Evolutionary conservation across 148 eudicot species (phyloP).

Genomic region (Fagopyrum homotropicum): DNA sequence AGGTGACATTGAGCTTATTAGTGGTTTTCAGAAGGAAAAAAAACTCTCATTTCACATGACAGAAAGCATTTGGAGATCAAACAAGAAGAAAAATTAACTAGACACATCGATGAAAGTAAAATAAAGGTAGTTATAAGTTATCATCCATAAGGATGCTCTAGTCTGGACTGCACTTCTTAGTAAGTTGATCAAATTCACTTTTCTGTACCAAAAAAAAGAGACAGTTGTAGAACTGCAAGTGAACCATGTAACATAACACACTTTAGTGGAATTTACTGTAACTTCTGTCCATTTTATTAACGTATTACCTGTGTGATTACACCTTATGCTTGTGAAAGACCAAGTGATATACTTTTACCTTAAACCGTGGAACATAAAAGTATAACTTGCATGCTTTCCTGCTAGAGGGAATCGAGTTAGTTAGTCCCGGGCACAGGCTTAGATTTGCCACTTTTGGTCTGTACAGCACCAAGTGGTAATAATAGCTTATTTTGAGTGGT

Average conservation of each 20-base stretch:
- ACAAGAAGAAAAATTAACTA: neutral
- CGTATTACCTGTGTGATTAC: too few relatives aligned
- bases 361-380: neutral
- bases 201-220: neutral
- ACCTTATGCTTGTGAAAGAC: too few relatives aligned
- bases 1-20: neutral
- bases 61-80: neutral
- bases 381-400: neutral
- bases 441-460: neutral
- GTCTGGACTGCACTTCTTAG: too few relatives aligned
- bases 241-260: neutral
- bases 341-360: neutral
- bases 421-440: neutral
- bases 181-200: too few relatives aligned
- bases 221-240: neutral
- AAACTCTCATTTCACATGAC: neutral
- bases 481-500: constrained; percentile 1
- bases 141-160: too few relatives aligned
- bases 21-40: neutral
- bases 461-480: neutral
- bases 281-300: too few relatives aligned
- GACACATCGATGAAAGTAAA: neutral
- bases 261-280: neutral
- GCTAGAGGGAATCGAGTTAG: neutral
- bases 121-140: too few relatives aligned